Evolutionary conservation across 768 basidiomycete species (phyloP).

Genomic region (Podaxis rugospora): DNA sequence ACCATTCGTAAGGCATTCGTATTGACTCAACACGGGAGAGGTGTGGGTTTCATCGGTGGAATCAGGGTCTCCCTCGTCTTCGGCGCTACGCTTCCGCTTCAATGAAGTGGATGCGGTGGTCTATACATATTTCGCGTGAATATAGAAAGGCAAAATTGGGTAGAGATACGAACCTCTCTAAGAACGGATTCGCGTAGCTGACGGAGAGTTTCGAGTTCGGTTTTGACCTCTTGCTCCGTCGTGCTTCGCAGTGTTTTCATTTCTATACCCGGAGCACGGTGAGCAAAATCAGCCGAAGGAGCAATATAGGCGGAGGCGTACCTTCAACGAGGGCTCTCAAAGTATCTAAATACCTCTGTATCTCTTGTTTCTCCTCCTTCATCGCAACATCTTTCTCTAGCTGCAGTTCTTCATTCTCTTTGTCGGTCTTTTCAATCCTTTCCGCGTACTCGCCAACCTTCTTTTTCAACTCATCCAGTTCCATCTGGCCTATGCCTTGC

Average conservation of each 20-base stretch:
- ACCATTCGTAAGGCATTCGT: not conserved
- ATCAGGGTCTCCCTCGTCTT: conserved; percentile 1
- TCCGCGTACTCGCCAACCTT: not conserved
- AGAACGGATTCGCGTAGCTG: conserved; percentile 5
- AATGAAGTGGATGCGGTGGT: conserved; percentile 19
- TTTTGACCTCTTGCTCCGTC: conserved; percentile 40
- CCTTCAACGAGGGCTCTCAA: conserved; percentile 39
- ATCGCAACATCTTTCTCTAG: conserved; percentile 20
- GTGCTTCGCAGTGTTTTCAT: conserved; percentile 40
- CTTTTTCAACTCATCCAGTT: conserved; percentile 3
- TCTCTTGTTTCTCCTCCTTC: conserved; percentile 18
- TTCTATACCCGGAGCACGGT: conserved; percentile 27
- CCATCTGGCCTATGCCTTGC: conserved; percentile 8
- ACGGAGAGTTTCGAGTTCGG: conserved; percentile 39
- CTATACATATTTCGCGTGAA: not conserved
- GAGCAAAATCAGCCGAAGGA: not conserved
- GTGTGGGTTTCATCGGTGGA: not conserved
- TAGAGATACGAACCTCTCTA: conserved; percentile 25
- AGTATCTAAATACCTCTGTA: conserved; percentile 21
- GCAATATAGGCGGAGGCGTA: conserved; percentile 18
- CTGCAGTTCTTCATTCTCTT: conserved; percentile 2
- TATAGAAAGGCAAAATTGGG: not conserved
- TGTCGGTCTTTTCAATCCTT: not conserved
- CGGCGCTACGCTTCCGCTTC: conserved; percentile 52
- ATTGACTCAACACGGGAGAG: not conserved